A percentile compares a stretch with the other conserved stretches of the same genome.
Evolutionary conservation across 768 basidiomycete species (phyloP).

Genomic region (Lactarius hengduanensis): DNA sequence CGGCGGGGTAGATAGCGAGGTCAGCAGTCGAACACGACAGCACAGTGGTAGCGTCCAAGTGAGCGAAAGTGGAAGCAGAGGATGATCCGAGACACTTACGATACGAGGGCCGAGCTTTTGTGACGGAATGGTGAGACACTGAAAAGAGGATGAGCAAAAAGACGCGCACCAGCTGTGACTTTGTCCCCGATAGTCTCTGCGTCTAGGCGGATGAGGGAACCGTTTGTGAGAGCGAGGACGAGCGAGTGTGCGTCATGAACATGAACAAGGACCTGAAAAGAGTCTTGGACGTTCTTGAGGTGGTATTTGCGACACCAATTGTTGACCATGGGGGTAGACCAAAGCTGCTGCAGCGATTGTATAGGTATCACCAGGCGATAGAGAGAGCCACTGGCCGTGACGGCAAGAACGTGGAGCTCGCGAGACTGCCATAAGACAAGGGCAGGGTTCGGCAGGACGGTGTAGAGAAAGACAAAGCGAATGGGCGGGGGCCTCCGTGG

Average conservation of each 20-base stretch:
- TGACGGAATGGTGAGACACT: constrained; percentile 1
- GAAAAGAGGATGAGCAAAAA: background rate
- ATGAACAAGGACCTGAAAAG: constrained; percentile 45
- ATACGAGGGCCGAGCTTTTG: constrained; percentile 99
- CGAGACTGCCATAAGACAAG: constrained; percentile 49
- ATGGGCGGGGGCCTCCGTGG: constrained; percentile 61
- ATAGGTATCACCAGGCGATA: constrained; percentile 70
- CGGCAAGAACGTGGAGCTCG: constrained; percentile 68
- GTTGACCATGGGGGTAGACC: constrained; percentile 35
- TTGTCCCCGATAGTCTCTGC: constrained; percentile 56
- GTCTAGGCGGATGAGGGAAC: constrained; percentile 68
- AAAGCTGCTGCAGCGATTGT: constrained; percentile 33
- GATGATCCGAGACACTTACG: constrained; percentile 45
- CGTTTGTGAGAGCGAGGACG: constrained; percentile 58
- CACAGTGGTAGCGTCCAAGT: no score
- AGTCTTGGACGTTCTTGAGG: constrained; percentile 50
- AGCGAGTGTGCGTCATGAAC: constrained; percentile 66
- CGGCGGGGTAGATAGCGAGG: no score
- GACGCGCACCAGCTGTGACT: constrained; percentile 54
- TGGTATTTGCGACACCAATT: constrained; percentile 67
- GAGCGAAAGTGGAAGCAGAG: no score
- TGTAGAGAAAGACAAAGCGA: constrained; percentile 74
- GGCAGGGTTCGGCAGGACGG: constrained; percentile 62
- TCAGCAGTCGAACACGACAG: no score
- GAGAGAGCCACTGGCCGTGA: constrained; percentile 67